Percentiles rank a stretch among this genome's conserved stretches.
Conservation (phyloP, 148 eudicot genomes). For the Amaranthus palmeri region DNA sequence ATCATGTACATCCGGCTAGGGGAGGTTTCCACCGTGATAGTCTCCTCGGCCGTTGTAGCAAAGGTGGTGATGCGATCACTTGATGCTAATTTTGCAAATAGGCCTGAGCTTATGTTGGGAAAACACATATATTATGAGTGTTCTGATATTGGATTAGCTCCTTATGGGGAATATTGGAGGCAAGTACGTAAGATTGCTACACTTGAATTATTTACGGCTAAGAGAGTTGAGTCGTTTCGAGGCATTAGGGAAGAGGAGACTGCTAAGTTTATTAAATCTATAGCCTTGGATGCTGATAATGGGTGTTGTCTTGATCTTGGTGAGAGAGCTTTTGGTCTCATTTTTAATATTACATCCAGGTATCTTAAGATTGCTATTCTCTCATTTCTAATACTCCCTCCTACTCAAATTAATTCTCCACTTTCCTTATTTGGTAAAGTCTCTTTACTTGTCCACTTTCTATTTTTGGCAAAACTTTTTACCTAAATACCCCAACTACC, state of each 20-base stretch:
- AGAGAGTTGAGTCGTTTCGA: slow-evolving; percentile 8
- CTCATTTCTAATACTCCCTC: no score
- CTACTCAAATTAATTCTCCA: no score
- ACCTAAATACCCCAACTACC: no score
- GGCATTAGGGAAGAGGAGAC: slow-evolving; percentile 23
- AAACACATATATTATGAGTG: slow-evolving; percentile 17
- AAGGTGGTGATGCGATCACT: slow-evolving; percentile 26
- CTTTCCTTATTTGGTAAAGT: no score
- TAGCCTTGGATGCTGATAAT: background rate
- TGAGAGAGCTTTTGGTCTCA: slow-evolving; percentile 12
- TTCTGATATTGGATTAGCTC: slow-evolving; percentile 10
- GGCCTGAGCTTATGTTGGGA: slow-evolving; percentile 13
- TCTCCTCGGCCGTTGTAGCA: slow-evolving; percentile 23
- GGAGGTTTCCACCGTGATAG: slow-evolving; percentile 12
- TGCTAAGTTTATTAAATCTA: background rate
- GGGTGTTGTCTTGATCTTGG: slow-evolving; percentile 27
- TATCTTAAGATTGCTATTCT: background rate
- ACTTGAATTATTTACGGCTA: slow-evolving; percentile 24
- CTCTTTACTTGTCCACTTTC: no score
- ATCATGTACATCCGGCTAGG: slow-evolving; percentile 26
- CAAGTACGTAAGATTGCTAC: slow-evolving; percentile 22
- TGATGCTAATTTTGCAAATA: slow-evolving; percentile 12
- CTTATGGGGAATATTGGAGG: slow-evolving; percentile 17
- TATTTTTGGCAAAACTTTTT: no score
- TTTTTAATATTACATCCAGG: slow-evolving; percentile 25